A percentile compares a stretch with the other conserved stretches of the same genome.
Conservation (phyloP, 805 yeast species). For the Yamadazyma akitaensis region DNA sequence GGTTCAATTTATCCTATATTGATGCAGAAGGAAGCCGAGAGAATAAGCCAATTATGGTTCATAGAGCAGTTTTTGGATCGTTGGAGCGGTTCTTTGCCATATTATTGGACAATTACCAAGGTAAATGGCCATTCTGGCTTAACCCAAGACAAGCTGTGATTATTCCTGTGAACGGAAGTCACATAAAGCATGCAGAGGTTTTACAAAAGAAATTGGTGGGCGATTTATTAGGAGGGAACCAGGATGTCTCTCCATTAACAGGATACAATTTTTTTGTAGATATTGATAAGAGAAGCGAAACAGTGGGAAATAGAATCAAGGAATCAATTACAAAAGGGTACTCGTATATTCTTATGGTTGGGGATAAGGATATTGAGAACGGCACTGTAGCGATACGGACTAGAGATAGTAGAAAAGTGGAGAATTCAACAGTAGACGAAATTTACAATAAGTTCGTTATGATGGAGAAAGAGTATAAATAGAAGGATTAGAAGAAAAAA, state of each 20-base stretch:
- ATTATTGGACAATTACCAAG: constrained; percentile 82
- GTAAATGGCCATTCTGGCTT: constrained; percentile 98
- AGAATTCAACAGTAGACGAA: constrained; percentile 46
- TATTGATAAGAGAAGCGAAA: constrained; percentile 68
- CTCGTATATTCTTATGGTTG: constrained; percentile 78
- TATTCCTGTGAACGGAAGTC: constrained; percentile 71
- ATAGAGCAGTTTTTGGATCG: constrained; percentile 93
- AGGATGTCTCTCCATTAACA: constrained; percentile 50
- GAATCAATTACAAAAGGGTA: constrained; percentile 75
- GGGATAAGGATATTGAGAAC: constrained; percentile 72
- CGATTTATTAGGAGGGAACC: constrained; percentile 28
- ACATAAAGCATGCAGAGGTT: constrained; percentile 50
- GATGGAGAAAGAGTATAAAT: constrained; percentile 50
- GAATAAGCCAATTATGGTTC: constrained; percentile 87
- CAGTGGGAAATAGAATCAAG: constrained; percentile 76
- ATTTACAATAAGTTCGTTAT: constrained; percentile 50
- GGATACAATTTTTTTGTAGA: constrained; percentile 69
- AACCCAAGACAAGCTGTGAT: constrained; percentile 87
- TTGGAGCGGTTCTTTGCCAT: constrained; percentile 90
- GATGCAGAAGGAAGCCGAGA: constrained; percentile 45
- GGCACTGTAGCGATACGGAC: constrained; percentile 63
- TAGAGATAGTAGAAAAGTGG: constrained; percentile 46
- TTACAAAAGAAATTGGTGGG: constrained; percentile 47
- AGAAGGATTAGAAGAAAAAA: constrained; percentile 14
- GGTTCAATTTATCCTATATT: constrained; percentile 73